Evolutionary conservation across 2,329 filamentous ascomycete species (phyloP).

Genomic region (Pestalotiopsis sp.): DNA sequence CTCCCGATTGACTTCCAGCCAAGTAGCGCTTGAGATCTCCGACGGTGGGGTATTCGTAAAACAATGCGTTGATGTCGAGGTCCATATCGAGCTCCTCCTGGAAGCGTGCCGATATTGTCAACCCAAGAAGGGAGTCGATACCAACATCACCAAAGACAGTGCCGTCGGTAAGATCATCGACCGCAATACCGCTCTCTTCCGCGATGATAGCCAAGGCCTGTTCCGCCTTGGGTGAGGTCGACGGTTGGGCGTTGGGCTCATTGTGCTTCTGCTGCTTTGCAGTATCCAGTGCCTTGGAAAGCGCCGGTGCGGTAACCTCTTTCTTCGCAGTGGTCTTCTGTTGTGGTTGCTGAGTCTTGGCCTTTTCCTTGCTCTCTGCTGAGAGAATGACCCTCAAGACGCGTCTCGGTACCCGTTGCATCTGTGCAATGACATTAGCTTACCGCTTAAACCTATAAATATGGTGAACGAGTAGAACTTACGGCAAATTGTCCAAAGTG

Average conservation of each 20-base stretch:
- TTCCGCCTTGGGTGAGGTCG: background rate
- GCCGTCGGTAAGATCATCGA: constrained; percentile 24
- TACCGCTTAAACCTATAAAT: background rate
- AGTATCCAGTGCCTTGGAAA: background rate
- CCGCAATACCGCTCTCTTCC: constrained; percentile 29
- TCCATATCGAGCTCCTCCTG: constrained; percentile 34
- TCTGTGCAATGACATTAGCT: background rate
- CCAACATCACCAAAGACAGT: constrained; percentile 34
- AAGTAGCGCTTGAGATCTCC: constrained; percentile 21
- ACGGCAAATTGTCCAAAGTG: constrained; percentile 20
- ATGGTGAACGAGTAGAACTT: constrained; percentile 15
- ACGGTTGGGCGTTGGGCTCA: background rate
- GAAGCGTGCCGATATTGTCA: constrained; percentile 35
- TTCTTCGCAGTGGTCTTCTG: background rate
- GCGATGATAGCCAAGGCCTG: constrained; percentile 28
- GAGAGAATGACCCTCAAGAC: background rate
- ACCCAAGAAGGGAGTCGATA: constrained; percentile 36
- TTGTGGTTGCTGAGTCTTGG: background rate
- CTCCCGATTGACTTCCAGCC: background rate
- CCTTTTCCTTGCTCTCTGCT: background rate
- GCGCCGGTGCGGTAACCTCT: background rate
- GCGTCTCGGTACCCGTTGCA: background rate
- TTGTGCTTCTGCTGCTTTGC: background rate
- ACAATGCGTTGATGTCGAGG: constrained; percentile 27
- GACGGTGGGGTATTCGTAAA: constrained; percentile 30